A percentile compares a stretch with the other conserved stretches of the same genome.
phyloP scores from a whole-genome alignment of 2,329 filamentous ascomycete genomes.

The Grosmannia huntii region DNA sequence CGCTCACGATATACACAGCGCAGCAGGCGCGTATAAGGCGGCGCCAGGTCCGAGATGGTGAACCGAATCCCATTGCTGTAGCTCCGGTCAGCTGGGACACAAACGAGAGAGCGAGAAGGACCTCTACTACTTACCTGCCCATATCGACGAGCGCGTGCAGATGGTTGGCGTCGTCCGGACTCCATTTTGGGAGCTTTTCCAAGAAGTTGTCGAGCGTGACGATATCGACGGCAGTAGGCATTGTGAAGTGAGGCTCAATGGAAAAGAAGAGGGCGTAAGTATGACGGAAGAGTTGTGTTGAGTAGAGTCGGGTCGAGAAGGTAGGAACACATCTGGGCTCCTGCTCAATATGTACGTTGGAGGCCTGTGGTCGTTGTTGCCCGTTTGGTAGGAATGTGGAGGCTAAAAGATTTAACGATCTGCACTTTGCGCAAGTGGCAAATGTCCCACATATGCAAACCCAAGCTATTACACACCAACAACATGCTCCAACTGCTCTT shows the following conservation, averaged over 20 bases:
- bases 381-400: not conserved
- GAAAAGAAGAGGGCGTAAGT: not conserved
- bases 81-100: not conserved
- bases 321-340: not conserved
- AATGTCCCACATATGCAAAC: not conserved
- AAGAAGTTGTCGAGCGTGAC: constrained; percentile 39
- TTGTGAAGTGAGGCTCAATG: not conserved
- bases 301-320: not conserved
- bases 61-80: constrained; percentile 82
- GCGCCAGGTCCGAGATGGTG: constrained; percentile 71
- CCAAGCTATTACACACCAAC: not conserved
- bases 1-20: constrained; percentile 68
- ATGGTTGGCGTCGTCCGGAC: constrained; percentile 31
- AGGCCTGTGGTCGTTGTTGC: not conserved
- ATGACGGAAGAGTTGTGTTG: not conserved
- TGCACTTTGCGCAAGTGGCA: not conserved
- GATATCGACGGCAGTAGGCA: constrained; percentile 21
- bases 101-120: constrained; percentile 4
- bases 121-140: constrained; percentile 33
- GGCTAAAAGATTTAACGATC: not conserved
- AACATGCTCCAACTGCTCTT: not conserved
- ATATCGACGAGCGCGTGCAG: constrained; percentile 47
- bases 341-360: not conserved
- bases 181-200: constrained; percentile 36
- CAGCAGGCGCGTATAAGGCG: constrained; percentile 57